These are phyloP conservation scores for Globisporangium carolinianum DNA, from an alignment of 352 stramenopile species.

Conservation along the genomic window DNA sequence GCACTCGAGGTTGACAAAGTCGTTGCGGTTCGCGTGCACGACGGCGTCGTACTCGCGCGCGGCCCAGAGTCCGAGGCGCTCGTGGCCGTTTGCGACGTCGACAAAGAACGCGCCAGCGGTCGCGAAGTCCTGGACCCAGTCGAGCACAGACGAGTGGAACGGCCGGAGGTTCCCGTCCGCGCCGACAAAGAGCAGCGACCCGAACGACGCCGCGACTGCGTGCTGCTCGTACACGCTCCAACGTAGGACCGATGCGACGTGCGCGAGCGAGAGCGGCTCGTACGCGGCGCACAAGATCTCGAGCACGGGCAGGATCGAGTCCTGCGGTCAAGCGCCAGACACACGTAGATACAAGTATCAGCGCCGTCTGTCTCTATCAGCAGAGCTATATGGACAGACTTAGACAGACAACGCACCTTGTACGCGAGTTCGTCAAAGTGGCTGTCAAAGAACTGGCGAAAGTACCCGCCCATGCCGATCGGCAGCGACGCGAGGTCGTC, in stretches of 20 bases:
- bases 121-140: constrained; percentile 56
- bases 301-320: constrained; percentile 49
- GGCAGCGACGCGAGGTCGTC: constrained; percentile 50
- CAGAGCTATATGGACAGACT: background rate
- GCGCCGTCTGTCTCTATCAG: background rate
- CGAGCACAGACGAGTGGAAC: constrained; percentile 70
- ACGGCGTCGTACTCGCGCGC: constrained; percentile 46
- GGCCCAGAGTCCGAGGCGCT: constrained; percentile 53
- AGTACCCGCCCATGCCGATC: constrained; percentile 54
- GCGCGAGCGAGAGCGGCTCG: constrained; percentile 40
- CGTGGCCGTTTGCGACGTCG: constrained; percentile 44
- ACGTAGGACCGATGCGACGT: constrained; percentile 40
- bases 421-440: constrained; percentile 54
- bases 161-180: constrained; percentile 39
- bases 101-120: constrained; percentile 46
- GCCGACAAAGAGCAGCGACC: constrained; percentile 50
- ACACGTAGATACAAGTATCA: background rate
- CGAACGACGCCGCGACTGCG: constrained; percentile 39
- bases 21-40: constrained; percentile 33
- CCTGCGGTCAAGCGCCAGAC: constrained; percentile 2
- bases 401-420: constrained; percentile 18
- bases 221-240: constrained; percentile 56
- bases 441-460: constrained; percentile 64
- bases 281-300: constrained; percentile 66
- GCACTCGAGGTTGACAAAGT: constrained; percentile 71